Conservation (phyloP, 768 basidiomycete species). For the Tulasnella sp. region DNA sequence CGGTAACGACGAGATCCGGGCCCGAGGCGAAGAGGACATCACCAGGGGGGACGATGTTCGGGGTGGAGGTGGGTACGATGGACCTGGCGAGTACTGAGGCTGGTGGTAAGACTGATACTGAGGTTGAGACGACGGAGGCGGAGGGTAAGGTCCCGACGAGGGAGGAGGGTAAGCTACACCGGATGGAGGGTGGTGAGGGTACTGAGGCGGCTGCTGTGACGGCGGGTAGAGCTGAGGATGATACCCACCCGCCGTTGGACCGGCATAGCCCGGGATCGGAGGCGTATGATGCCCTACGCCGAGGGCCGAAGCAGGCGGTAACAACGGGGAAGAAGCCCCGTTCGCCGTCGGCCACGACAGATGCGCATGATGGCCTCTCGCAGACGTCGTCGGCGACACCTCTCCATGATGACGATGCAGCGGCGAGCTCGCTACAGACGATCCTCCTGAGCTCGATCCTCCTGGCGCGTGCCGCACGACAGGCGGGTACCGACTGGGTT, state of each 20-base stretch:
- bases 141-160: not conserved
- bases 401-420: not conserved
- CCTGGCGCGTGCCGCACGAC: not conserved
- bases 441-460: not conserved
- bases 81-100: not conserved
- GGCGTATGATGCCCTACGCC: not conserved
- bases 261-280: not conserved
- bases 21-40: not conserved
- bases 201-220: not conserved
- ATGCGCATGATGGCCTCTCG: not conserved
- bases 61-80: not conserved
- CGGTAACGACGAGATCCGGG: not conserved
- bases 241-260: not conserved
- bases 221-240: not conserved
- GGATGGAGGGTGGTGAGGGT: not conserved
- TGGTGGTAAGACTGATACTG: not conserved
- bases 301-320: not conserved
- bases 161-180: not conserved
- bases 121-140: not conserved
- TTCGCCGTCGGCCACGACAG: not conserved
- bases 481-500: constrained; percentile 2
- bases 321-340: not conserved
- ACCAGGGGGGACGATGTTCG: not conserved
- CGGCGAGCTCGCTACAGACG: not conserved
- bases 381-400: not conserved